Evolutionary conservation across 2,329 filamentous ascomycete species (phyloP), one percentile per base, ranked within the genome.

Genomic region (Epichloe baconii): DNA sequence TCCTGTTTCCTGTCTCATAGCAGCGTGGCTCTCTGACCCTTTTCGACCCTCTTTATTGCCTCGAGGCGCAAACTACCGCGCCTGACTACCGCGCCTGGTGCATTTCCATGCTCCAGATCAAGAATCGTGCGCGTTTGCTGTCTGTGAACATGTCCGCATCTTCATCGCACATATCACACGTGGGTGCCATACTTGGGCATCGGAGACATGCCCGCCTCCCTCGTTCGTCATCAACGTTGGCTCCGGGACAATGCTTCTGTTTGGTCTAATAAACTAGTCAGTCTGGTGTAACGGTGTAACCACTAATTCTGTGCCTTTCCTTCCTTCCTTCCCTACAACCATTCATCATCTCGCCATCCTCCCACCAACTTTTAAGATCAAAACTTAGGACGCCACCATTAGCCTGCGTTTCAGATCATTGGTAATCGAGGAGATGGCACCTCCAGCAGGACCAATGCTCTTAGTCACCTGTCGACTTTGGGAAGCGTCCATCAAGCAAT

Each of bases 401-500:
- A 48, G 44, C 12, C 17, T 40, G n/a, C 51, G 21, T 14, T 49
- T 49, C 19, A 21, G 5, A 44, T 49, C 36, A n/a, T 44, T 15
- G 3, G n/a, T 6, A 10, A 31, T 21, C 8, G 21, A 19, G 7
- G 17, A 26, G 4, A 35, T 23, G 12, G 26, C 17, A 17, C 23
- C 37, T 43, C 34, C 38, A 42, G 35, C 31, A 43, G 41, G 4
- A 23, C n/a, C n/a, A 15, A 19, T 19, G 17, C 42, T n/a, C 31
- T 38, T 45, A 2, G 34, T 19, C 34, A 19, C 11, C 11, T 43
- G 26, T 38, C 26, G 43, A 19, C 47, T 34, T 26, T 44, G 43
- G 19, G 42, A 43, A 17, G 47, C 47, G 21, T 45, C 51, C 47
- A 44, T 47, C 50, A 54, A 17, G 36, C 49, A 38, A 26, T 11